Percentiles rank a stretch among this genome's conserved stretches.
Conservation (phyloP, 176 grass and related monocot species). For the Secale cereale region DNA sequence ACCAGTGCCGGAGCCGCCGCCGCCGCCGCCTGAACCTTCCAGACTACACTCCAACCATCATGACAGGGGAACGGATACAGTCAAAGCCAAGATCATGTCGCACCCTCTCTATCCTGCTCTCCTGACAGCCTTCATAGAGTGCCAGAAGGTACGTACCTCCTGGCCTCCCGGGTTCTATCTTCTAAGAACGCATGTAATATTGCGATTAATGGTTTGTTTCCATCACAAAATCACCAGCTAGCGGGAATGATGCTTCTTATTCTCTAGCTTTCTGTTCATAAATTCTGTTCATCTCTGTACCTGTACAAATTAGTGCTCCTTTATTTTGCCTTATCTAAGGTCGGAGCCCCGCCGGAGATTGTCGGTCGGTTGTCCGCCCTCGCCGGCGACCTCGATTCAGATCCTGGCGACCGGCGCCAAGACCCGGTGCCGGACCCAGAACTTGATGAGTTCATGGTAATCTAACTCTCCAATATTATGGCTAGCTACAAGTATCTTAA, state of each 20-base stretch:
- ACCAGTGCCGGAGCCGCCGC: neutral
- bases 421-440: conserved; percentile 49
- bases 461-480: too few species aligned
- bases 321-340: conserved; percentile 29
- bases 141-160: conserved; percentile 52
- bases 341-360: conserved; percentile 71
- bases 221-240: neutral
- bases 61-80: conserved; percentile 32
- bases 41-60: conserved; percentile 6
- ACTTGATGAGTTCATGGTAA: conserved; percentile 91
- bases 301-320: conserved; percentile 12
- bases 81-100: conserved; percentile 80
- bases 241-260: neutral
- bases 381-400: conserved; percentile 48
- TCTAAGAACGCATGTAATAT: neutral
- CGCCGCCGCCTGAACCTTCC: conserved; percentile 19
- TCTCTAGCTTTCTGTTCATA: neutral
- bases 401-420: conserved; percentile 8
- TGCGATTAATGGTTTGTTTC: neutral
- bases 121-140: conserved; percentile 71
- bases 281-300: neutral
- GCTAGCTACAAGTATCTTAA: neutral
- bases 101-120: conserved; percentile 76
- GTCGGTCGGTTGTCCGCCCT: conserved; percentile 48
- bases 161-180: neutral